phyloP scores from a whole-genome alignment of 1,284 basidiomycete genomes.

The Cryptococcus deneoformans region DNA sequence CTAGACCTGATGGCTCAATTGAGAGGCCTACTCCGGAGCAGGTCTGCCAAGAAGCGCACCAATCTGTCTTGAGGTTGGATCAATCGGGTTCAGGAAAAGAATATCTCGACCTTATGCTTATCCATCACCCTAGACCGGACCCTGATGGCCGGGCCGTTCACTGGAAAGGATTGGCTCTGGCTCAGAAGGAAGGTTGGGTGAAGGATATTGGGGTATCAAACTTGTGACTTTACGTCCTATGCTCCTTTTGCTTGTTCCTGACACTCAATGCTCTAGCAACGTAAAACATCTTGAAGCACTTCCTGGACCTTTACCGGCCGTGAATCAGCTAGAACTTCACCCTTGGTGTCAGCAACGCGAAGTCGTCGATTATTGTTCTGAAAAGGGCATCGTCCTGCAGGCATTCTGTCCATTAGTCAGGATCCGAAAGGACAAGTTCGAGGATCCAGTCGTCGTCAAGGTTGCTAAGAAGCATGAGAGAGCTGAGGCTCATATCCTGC shows the following conservation, averaged over 20 bases:
- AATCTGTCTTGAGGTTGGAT: constrained; percentile 5
- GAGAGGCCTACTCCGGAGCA: constrained; percentile 5
- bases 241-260: neutral
- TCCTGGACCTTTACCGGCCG: constrained; percentile 61
- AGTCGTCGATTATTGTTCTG: constrained; percentile 70
- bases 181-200: constrained; percentile 61
- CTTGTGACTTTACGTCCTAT: constrained; percentile 54
- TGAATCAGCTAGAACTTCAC: constrained; percentile 86
- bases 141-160: constrained; percentile 20
- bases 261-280: constrained; percentile 51
- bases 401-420: constrained; percentile 73
- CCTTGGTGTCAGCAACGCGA: constrained; percentile 76
- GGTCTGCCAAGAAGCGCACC: constrained; percentile 9
- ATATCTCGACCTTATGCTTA: constrained; percentile 72
- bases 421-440: constrained; percentile 54
- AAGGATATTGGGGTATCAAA: constrained; percentile 71
- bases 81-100: constrained; percentile 7
- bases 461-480: constrained; percentile 64
- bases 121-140: constrained; percentile 54
- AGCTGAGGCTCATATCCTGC: constrained; percentile 66
- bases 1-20: neutral
- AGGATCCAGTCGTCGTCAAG: constrained; percentile 56
- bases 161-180: constrained; percentile 26
- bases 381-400: constrained; percentile 66
- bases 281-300: constrained; percentile 78